Base-by-base conservation (phyloP, 768 basidiomycete genomes). In the Cyathus striatus region DNA sequence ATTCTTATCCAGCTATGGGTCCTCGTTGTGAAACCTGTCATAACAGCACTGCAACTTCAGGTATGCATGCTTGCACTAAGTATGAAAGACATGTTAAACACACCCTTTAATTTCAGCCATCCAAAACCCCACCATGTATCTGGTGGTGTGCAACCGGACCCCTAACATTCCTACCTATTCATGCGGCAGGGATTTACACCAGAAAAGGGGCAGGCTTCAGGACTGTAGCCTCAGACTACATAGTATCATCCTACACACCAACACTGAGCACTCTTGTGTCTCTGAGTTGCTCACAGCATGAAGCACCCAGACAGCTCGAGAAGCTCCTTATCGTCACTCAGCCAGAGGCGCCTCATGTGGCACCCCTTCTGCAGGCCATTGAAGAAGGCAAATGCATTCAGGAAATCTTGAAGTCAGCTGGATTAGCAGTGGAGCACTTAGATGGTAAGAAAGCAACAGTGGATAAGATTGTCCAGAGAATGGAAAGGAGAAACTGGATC, bases 91-190 rank as follows among this genome's bases (percentile, higher is more conserved):
- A 14, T 33, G n/a, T n/a, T n/a, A n/a, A n/a, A n/a, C n/a, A n/a
- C n/a, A n/a, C n/a, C n/a, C n/a, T n/a, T n/a, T n/a, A n/a, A n/a
- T n/a, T n/a, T n/a, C n/a, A n/a, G n/a, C n/a, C n/a, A n/a, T 48
- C 46, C 17, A 45, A 42, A 2, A 41, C 50, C 30, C 30, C 23
- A 4, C n/a, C n/a, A n/a, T n/a, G n/a, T 23, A 44, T 55, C 35
- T 55, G 53, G 53, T 52, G 51, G 49, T 52, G 50, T n/a, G 41
- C 41, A 4, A 52, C 46, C 16, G 48, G 50, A 4, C 39, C 42
- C 9, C 40, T 50, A 3, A 48, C 44, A 10, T 43, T 42, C 38
- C 39, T 54, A 9, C 50, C 53, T 23, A 16, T 52, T 7, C 53
- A 54, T 30, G 53, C 53, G 6, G 50, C 48, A 21, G 46, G 50